phyloP scores from a whole-genome alignment of 1,139 yeast species.

The Kodamaea derodonti region DNA sequence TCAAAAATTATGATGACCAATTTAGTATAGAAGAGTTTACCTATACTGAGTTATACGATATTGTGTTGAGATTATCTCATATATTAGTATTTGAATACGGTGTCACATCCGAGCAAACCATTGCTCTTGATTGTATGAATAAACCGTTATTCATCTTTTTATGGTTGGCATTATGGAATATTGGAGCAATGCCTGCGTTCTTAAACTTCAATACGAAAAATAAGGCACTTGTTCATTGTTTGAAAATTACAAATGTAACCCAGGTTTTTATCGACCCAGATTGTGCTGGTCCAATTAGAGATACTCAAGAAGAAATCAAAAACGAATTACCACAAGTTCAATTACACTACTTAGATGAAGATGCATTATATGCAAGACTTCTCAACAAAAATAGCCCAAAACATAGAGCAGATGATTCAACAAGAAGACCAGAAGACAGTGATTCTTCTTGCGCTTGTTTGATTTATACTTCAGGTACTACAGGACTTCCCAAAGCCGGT shows the following conservation, averaged over 20 bases:
- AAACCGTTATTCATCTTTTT: conserved; percentile 75
- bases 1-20: conserved; percentile 44
- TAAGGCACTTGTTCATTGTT: conserved; percentile 74
- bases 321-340: conserved; percentile 37
- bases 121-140: conserved; percentile 77
- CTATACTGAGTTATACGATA: conserved; percentile 62
- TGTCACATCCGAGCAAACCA: conserved; percentile 62
- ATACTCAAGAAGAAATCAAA: conserved; percentile 49
- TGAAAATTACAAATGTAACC: conserved; percentile 61
- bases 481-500: conserved; percentile 94
- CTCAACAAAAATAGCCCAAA: conserved; percentile 45
- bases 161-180: conserved; percentile 87
- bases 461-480: conserved; percentile 92
- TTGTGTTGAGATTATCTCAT: conserved; percentile 61
- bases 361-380: conserved; percentile 37
- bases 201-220: conserved; percentile 78
- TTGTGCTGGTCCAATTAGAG: conserved; percentile 52
- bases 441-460: conserved; percentile 67
- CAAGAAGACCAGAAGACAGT: conserved; percentile 53
- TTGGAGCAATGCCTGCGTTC: conserved; percentile 88
- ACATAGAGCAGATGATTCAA: conserved; percentile 51
- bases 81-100: conserved; percentile 63
- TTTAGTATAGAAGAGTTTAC: conserved; percentile 64
- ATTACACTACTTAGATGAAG: conserved; percentile 56
- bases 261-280: conserved; percentile 76